Evolutionary conservation across 805 yeast species (phyloP).

Genomic region (Wickerhamiella australiensis): DNA sequence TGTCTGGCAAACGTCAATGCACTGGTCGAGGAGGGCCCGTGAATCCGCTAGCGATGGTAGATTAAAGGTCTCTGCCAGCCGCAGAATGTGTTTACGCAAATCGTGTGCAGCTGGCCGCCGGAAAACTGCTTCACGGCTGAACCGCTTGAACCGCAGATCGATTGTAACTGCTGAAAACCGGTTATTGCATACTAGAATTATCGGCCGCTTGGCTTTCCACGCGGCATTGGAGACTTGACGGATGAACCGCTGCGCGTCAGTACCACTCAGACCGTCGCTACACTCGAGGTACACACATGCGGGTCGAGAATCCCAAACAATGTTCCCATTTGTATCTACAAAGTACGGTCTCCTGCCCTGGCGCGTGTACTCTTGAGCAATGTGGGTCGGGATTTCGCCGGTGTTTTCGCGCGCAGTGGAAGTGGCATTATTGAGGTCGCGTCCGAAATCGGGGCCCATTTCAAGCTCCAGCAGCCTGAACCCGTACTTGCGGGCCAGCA

Average conservation of each 20-base stretch:
- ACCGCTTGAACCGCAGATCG: neutral
- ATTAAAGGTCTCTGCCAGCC: neutral
- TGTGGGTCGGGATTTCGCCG: slow-evolving; percentile 1
- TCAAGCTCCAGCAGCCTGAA: slow-evolving; percentile 5
- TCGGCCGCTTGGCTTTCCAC: neutral
- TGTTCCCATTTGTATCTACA: neutral
- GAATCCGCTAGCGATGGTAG: neutral
- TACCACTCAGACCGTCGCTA: slow-evolving; percentile 4
- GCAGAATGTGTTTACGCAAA: slow-evolving; percentile 1
- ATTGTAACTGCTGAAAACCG: neutral
- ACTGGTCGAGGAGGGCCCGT: neutral
- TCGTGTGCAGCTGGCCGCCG: slow-evolving; percentile 1
- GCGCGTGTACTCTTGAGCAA: neutral
- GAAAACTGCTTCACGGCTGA: neutral
- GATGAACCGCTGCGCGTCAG: slow-evolving; percentile 2
- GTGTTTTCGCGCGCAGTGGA: slow-evolving; percentile 6
- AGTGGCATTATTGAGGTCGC: slow-evolving; percentile 4
- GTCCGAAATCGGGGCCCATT: neutral
- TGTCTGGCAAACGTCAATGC: neutral
- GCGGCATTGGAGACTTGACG: neutral
- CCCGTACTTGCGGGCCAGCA: slow-evolving; percentile 31
- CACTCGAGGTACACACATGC: slow-evolving; percentile 12
- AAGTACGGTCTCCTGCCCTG: slow-evolving; percentile 4
- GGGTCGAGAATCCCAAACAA: slow-evolving; percentile 12
- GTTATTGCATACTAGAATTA: slow-evolving; percentile 5